Evolutionary conservation across 257 asterid species (phyloP).

Genomic region (Fraxinus americana): DNA sequence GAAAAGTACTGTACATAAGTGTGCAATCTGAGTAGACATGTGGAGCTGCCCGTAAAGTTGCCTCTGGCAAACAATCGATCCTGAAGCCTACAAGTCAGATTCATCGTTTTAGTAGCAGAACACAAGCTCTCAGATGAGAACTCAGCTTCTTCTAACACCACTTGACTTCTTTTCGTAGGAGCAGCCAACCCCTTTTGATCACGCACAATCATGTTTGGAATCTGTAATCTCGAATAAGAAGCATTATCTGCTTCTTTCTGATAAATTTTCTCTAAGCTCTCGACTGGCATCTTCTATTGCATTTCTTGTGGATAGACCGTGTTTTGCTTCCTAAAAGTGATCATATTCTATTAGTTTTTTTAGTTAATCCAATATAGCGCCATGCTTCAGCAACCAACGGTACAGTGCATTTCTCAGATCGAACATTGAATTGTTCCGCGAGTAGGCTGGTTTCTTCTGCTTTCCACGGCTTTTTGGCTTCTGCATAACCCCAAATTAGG

Average conservation of each 20-base stretch:
- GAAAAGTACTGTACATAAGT: constrained; percentile 45
- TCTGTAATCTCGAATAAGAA: constrained; percentile 46
- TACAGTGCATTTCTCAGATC: constrained; percentile 49
- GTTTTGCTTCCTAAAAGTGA: constrained; percentile 22
- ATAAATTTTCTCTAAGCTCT: constrained; percentile 48
- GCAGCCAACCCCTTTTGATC: constrained; percentile 42
- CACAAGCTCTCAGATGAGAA: constrained; percentile 35
- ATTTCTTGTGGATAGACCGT: constrained; percentile 13
- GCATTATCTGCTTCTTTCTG: constrained; percentile 37
- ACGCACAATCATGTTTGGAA: constrained; percentile 49
- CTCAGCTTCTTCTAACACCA: constrained; percentile 55
- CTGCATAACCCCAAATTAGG: constrained; percentile 55
- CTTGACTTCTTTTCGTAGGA: constrained; percentile 41
- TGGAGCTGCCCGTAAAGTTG: constrained; percentile 48
- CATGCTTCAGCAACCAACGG: constrained; percentile 52
- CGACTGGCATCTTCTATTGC: constrained; percentile 28
- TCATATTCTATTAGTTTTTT: constrained; percentile 42
- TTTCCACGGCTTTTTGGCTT: constrained; percentile 59
- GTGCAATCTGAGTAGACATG: constrained; percentile 42
- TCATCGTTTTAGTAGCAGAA: constrained; percentile 39
- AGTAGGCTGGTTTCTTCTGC: constrained; percentile 50
- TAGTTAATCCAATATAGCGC: constrained; percentile 40
- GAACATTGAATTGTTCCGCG: constrained; percentile 48
- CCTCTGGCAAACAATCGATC: constrained; percentile 38
- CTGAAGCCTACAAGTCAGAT: constrained; percentile 38